Conservation (phyloP, 495 filamentous ascomycete genomes). For the Alectoria sarmentosa region DNA sequence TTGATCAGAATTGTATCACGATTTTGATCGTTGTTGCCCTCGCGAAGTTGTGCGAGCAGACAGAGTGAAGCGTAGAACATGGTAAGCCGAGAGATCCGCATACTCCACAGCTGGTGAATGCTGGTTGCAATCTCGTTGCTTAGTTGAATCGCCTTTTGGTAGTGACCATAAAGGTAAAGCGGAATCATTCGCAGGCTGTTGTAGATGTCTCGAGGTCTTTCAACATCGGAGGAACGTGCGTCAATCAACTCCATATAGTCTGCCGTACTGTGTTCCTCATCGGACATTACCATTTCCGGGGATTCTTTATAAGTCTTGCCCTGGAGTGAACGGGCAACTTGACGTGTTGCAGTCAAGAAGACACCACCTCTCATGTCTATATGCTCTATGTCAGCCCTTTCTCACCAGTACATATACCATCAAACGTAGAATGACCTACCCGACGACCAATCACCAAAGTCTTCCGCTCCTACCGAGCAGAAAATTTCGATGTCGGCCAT, state of each 20-base stretch:
- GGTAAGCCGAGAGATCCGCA: slow-evolving; percentile 56
- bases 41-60: slow-evolving; percentile 54
- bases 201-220: slow-evolving; percentile 63
- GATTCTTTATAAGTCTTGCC: slow-evolving; percentile 64
- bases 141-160: slow-evolving; percentile 58
- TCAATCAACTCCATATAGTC: slow-evolving; percentile 56
- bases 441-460: slow-evolving; percentile 63
- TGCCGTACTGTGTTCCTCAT: slow-evolving; percentile 57
- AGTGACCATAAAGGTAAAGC: slow-evolving; percentile 69
- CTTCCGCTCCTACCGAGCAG: slow-evolving; percentile 65
- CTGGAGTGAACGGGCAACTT: slow-evolving; percentile 71
- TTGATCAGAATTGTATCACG: slow-evolving; percentile 48
- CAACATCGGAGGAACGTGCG: slow-evolving; percentile 43
- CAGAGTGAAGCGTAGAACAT: slow-evolving; percentile 65
- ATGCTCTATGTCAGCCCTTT: not conserved
- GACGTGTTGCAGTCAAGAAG: slow-evolving; percentile 54
- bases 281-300: slow-evolving; percentile 57
- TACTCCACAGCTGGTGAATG: slow-evolving; percentile 61
- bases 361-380: slow-evolving; percentile 71
- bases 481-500: slow-evolving; percentile 67
- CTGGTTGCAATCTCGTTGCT: slow-evolving; percentile 55
- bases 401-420: not conserved
- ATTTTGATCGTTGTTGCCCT: slow-evolving; percentile 43
- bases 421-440: not conserved
- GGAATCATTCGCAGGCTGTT: slow-evolving; percentile 63